Evolutionary conservation across 169 alveolate species (phyloP).

Genomic region (Neospora caninum): DNA sequence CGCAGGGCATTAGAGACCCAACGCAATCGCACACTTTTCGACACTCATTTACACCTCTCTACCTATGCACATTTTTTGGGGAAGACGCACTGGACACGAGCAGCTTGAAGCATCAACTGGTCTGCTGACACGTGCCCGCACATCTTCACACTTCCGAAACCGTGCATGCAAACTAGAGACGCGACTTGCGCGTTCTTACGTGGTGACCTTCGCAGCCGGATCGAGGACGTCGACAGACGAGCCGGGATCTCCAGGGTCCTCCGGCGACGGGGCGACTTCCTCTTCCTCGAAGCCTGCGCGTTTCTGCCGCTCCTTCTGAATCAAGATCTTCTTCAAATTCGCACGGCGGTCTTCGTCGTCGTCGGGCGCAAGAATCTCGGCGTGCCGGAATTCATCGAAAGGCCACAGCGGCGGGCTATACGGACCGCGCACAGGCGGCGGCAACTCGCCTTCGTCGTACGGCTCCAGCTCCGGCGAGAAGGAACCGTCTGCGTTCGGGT

Average conservation of each 20-base stretch:
- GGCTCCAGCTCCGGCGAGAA: conserved; percentile 71
- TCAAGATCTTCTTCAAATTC: conserved; percentile 8
- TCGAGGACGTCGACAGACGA: conserved; percentile 5
- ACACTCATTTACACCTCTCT: too few species aligned
- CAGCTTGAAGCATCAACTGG: too few species aligned
- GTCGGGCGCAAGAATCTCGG: conserved; percentile 47
- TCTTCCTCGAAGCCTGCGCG: conserved; percentile 47
- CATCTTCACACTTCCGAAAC: too few species aligned
- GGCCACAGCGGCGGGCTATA: conserved; percentile 56
- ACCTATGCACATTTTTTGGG: too few species aligned
- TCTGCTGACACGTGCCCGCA: too few species aligned
- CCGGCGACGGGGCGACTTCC: neutral
- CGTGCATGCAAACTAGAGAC: too few species aligned
- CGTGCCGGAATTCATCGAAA: conserved; percentile 54
- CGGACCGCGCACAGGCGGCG: conserved; percentile 62
- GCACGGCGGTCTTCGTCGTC: conserved; percentile 51
- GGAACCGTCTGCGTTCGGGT: conserved; percentile 62
- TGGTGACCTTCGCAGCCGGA: conserved; percentile 61
- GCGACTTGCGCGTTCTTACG: too few species aligned
- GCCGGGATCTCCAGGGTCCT: neutral
- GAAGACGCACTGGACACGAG: too few species aligned
- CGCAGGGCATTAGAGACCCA: too few species aligned
- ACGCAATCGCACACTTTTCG: too few species aligned
- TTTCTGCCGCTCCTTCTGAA: conserved; percentile 53
- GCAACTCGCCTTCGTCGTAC: conserved; percentile 55